Conservation (phyloP, 495 filamentous ascomycete species). For the Hypoxylon subgilvum region DNA sequence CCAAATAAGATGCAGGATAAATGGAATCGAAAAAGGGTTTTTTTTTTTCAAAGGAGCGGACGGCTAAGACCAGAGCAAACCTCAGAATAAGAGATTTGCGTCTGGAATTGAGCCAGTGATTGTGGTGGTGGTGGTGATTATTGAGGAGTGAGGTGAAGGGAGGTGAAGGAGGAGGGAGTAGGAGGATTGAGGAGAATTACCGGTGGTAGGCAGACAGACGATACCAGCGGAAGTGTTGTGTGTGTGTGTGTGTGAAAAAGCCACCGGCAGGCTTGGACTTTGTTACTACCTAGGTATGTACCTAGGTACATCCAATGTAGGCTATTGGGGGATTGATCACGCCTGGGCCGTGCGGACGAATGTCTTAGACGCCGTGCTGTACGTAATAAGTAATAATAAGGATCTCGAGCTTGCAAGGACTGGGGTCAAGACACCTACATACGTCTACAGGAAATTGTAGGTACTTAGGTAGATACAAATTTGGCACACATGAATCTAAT, state of each 20-base stretch:
- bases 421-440: too few relatives aligned
- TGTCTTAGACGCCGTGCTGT: constrained; percentile 14
- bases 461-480: neutral
- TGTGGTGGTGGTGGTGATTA: constrained; percentile 34
- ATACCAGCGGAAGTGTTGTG: constrained; percentile 19
- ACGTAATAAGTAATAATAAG: constrained; percentile 24
- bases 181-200: constrained; percentile 29
- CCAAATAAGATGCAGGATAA: constrained; percentile 41
- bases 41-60: constrained; percentile 57
- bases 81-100: constrained; percentile 49
- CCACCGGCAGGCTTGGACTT: constrained; percentile 36
- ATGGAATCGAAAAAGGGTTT: constrained; percentile 33
- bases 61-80: constrained; percentile 60
- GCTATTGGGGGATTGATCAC: constrained; percentile 31
- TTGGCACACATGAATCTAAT: neutral
- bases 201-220: constrained; percentile 30
- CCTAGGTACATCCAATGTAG: too few relatives aligned
- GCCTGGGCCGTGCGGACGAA: constrained; percentile 28
- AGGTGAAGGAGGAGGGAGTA: constrained; percentile 44
- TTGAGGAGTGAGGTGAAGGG: constrained; percentile 43
- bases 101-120: constrained; percentile 54
- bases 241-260: too few relatives aligned
- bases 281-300: too few relatives aligned
- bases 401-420: constrained; percentile 35
- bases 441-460: neutral